Conservation (phyloP, 495 filamentous ascomycete genomes). For the Penicillium chermesinum region DNA sequence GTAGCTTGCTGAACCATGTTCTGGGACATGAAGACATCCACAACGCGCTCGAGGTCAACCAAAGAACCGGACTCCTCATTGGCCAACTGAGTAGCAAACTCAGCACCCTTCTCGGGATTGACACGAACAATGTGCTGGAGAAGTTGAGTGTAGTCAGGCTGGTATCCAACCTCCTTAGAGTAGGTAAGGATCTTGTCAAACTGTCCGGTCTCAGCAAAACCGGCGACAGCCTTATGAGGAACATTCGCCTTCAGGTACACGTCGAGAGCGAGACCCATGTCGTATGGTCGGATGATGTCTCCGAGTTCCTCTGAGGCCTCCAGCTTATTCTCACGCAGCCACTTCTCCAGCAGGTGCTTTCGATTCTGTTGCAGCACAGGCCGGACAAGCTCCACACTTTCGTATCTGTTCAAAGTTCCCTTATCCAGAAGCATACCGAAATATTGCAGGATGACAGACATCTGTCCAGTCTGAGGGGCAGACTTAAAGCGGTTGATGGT, state of each 20-base stretch:
- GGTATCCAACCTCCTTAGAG: slow-evolving; percentile 73
- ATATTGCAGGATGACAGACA: slow-evolving; percentile 94
- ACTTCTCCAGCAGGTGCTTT: slow-evolving; percentile 96
- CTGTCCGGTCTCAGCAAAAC: slow-evolving; percentile 90
- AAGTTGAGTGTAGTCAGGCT: slow-evolving; percentile 85
- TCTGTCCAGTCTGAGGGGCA: slow-evolving; percentile 63
- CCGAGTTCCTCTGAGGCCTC: slow-evolving; percentile 93
- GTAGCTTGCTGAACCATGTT: slow-evolving; percentile 97
- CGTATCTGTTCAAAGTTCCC: slow-evolving; percentile 83
- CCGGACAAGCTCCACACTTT: slow-evolving; percentile 88
- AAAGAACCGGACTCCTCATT: slow-evolving; percentile 79
- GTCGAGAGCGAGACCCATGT: slow-evolving; percentile 73
- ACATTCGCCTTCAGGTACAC: slow-evolving; percentile 87
- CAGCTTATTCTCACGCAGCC: slow-evolving; percentile 92
- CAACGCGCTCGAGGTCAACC: slow-evolving; percentile 89
- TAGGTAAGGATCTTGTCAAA: slow-evolving; percentile 95
- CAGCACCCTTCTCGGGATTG: slow-evolving; percentile 90
- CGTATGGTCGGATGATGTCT: slow-evolving; percentile 86
- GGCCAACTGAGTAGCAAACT: slow-evolving; percentile 85
- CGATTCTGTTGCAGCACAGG: slow-evolving; percentile 89
- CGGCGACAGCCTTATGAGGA: slow-evolving; percentile 87
- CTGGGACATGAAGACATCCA: slow-evolving; percentile 96
- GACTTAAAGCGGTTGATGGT: slow-evolving; percentile 95
- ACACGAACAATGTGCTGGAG: slow-evolving; percentile 88
- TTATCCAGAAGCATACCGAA: slow-evolving; percentile 97